A percentile compares a stretch with the other conserved stretches of the same genome.
phyloP scores from a whole-genome alignment of 208 protist genomes.

The Wallacemonas sp. region DNA sequence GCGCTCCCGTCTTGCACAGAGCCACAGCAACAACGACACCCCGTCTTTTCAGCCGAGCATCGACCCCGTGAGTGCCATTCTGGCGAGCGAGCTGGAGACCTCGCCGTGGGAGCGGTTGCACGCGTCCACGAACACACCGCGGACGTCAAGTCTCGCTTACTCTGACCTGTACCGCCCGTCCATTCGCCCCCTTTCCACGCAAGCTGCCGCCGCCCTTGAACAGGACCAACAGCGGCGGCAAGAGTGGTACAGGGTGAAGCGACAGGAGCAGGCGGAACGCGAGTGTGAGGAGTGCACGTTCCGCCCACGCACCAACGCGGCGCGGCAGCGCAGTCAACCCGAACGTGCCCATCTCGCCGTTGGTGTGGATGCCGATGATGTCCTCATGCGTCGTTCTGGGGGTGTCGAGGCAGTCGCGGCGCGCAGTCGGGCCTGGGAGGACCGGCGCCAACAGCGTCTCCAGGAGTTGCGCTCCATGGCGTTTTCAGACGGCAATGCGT shows the following conservation, averaged over 20 bases:
- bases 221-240: constrained; percentile 48
- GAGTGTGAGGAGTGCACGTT: constrained; percentile 64
- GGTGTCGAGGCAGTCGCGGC: constrained; percentile 32
- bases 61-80: constrained; percentile 60
- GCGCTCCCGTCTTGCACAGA: not conserved
- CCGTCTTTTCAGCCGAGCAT: constrained; percentile 58
- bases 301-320: constrained; percentile 18
- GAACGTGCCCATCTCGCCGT: too few relatives aligned
- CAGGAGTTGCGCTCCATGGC: constrained; percentile 5
- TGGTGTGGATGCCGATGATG: too few relatives aligned
- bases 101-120: not conserved
- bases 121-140: not conserved
- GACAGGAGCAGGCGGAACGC: constrained; percentile 30
- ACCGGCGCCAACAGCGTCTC: constrained; percentile 3
- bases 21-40: too few relatives aligned
- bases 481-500: not conserved
- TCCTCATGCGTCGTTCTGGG: too few relatives aligned
- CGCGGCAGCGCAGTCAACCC: constrained; percentile 25
- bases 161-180: constrained; percentile 1
- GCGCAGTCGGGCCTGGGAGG: constrained; percentile 17
- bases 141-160: not conserved
- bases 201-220: constrained; percentile 37
- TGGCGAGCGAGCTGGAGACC: constrained; percentile 1
- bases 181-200: constrained; percentile 26
- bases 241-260: constrained; percentile 35